Evolutionary conservation across 2,329 filamentous ascomycete species (phyloP).

Genomic region (Dothistroma septosporum): DNA sequence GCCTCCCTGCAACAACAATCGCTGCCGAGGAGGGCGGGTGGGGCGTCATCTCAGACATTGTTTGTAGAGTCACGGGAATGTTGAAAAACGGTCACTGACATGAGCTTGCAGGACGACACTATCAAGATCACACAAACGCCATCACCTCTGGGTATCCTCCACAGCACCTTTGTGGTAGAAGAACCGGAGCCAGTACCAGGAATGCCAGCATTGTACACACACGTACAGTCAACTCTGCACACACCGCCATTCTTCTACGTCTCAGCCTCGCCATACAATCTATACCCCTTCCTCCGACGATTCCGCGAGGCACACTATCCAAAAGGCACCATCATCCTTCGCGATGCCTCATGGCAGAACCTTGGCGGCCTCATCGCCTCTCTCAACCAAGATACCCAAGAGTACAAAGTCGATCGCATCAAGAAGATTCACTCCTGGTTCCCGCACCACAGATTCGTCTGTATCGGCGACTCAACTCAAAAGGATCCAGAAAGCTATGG

Average conservation of each 20-base stretch:
- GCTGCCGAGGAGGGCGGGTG: slow-evolving; percentile 76
- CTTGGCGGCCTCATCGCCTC: slow-evolving; percentile 73
- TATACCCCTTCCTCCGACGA: slow-evolving; percentile 77
- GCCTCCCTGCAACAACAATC: slow-evolving; percentile 60
- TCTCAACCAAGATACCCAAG: slow-evolving; percentile 73
- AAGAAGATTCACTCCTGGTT: slow-evolving; percentile 74
- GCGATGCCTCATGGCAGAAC: slow-evolving; percentile 83
- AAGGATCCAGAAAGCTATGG: slow-evolving; percentile 87
- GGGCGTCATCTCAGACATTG: slow-evolving; percentile 57
- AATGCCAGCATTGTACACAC: slow-evolving; percentile 79
- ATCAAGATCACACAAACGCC: slow-evolving; percentile 87
- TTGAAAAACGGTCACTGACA: slow-evolving; percentile 54
- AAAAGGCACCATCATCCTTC: slow-evolving; percentile 73
- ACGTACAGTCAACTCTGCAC: slow-evolving; percentile 54
- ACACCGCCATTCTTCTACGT: slow-evolving; percentile 85
- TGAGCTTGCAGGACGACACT: slow-evolving; percentile 64
- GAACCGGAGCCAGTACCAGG: slow-evolving; percentile 63
- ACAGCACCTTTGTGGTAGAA: slow-evolving; percentile 75
- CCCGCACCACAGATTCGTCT: slow-evolving; percentile 72
- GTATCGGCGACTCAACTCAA: slow-evolving; percentile 87
- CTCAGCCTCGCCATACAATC: slow-evolving; percentile 87
- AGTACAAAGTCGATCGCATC: slow-evolving; percentile 81
- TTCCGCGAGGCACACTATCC: slow-evolving; percentile 72
- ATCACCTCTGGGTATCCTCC: slow-evolving; percentile 73
- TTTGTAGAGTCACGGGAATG: not conserved